These are phyloP conservation scores for Pulveroboletus sp. DNA, from an alignment of 768 basidiomycete species.

Conservation along the genomic window DNA sequence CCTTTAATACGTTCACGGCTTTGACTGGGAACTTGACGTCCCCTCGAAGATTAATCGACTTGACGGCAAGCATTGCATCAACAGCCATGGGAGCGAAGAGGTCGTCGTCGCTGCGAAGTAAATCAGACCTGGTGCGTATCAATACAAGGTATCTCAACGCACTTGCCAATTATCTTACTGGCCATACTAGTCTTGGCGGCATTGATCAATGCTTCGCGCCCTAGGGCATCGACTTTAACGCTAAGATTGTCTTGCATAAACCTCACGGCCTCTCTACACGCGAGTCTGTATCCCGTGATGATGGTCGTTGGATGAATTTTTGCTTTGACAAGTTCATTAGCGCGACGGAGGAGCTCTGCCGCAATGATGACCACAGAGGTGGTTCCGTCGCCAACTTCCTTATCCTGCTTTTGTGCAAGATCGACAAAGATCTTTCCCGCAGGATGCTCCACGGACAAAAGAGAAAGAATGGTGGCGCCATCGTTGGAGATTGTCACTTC, in stretches of 20 bases:
- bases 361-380: constrained; percentile 98
- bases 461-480: constrained; percentile 95
- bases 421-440: constrained; percentile 97
- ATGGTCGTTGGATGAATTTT: constrained; percentile 99
- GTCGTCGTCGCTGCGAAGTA: constrained; percentile 76
- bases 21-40: constrained; percentile 99
- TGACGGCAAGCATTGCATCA: constrained; percentile 97
- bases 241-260: constrained; percentile 98
- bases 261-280: constrained; percentile 94
- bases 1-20: constrained; percentile 97
- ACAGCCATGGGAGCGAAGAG: constrained; percentile 98
- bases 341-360: constrained; percentile 92
- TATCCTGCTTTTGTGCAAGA: constrained; percentile 98
- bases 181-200: constrained; percentile 98
- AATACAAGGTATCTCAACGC: constrained; percentile 32
- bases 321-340: constrained; percentile 96
- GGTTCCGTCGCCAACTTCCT: constrained; percentile 98
- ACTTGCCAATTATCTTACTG: constrained; percentile 98
- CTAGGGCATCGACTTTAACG: constrained; percentile 89
- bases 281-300: constrained; percentile 96
- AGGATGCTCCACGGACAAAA: constrained; percentile 93
- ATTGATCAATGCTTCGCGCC: constrained; percentile 88
- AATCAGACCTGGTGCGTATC: background rate
- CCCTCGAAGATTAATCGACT: constrained; percentile 87
- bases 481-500: constrained; percentile 99